Percentiles rank a stretch among this genome's conserved stretches.
Evolutionary conservation across 495 filamentous ascomycete genomes (phyloP).

Genomic region (Podospora sp.): DNA sequence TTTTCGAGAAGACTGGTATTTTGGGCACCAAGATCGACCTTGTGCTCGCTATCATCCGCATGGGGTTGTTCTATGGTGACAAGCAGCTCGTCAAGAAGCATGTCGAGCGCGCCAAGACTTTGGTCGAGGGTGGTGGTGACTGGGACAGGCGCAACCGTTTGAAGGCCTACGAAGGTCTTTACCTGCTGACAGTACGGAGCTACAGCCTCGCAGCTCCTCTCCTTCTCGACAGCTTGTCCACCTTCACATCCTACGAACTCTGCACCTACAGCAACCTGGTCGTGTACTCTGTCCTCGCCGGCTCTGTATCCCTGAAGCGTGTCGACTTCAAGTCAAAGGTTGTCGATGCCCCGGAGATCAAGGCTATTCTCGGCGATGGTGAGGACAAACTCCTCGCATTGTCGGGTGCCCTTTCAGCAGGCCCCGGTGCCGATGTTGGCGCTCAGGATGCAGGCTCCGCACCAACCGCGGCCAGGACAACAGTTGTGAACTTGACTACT

Average conservation of each 20-base stretch:
- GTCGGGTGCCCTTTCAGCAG: slow-evolving; percentile 72
- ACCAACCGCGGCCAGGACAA: slow-evolving; percentile 59
- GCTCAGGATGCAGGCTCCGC: slow-evolving; percentile 68
- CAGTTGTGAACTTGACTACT: slow-evolving; percentile 81
- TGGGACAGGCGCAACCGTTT: slow-evolving; percentile 98
- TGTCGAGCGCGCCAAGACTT: slow-evolving; percentile 82
- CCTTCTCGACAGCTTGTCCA: slow-evolving; percentile 92
- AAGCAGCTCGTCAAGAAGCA: slow-evolving; percentile 88
- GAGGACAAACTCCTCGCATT: slow-evolving; percentile 84
- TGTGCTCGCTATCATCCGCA: slow-evolving; percentile 91
- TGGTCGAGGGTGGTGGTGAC: slow-evolving; percentile 93
- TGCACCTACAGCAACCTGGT: slow-evolving; percentile 94
- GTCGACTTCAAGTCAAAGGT: slow-evolving; percentile 99
- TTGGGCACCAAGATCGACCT: slow-evolving; percentile 96
- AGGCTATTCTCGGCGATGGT: slow-evolving; percentile 87
- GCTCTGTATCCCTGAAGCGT: slow-evolving; percentile 89
- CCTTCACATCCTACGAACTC: slow-evolving; percentile 98
- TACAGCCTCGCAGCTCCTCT: slow-evolving; percentile 89
- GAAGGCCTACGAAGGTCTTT: slow-evolving; percentile 96
- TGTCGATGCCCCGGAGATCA: slow-evolving; percentile 96
- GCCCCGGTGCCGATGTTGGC: slow-evolving; percentile 77
- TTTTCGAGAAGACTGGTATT: slow-evolving; percentile 91
- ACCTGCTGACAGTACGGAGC: slow-evolving; percentile 87
- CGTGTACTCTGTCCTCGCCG: slow-evolving; percentile 92
- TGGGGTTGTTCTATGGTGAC: slow-evolving; percentile 94